Conservation (phyloP, 2,329 filamentous ascomycete species). For the Colletotrichum aenigma region DNA sequence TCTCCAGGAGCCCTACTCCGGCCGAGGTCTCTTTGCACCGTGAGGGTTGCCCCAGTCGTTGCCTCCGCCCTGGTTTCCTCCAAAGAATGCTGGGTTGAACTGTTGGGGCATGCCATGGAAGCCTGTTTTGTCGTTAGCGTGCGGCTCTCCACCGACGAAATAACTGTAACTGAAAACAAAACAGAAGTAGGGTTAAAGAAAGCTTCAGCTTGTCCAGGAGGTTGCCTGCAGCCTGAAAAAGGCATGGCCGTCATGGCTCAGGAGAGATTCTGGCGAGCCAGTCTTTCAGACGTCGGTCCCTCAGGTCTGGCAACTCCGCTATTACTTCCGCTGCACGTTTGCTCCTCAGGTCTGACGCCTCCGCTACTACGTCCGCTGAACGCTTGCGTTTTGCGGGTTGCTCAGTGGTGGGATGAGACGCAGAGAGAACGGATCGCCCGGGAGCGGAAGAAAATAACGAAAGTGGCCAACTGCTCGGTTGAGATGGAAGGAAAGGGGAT, state of each 20-base stretch:
- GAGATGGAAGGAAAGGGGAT: not conserved
- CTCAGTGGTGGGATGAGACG: not conserved
- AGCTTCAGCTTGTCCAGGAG: not conserved
- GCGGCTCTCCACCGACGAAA: not conserved
- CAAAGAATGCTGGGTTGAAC: constrained; percentile 79
- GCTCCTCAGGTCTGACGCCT: not conserved
- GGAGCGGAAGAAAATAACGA: not conserved
- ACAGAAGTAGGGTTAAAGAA: not conserved
- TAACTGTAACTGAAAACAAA: not conserved
- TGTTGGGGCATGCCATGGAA: constrained; percentile 73
- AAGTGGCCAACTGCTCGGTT: not conserved
- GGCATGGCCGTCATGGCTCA: not conserved
- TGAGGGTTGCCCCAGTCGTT: constrained; percentile 80
- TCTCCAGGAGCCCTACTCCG: constrained; percentile 55
- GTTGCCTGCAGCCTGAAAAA: not conserved
- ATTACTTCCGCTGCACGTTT: not conserved
- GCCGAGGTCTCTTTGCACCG: constrained; percentile 78
- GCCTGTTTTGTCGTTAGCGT: constrained; percentile 41
- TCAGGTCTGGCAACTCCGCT: not conserved
- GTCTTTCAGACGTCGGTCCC: not conserved
- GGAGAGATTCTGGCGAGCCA: not conserved
- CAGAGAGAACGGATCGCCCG: not conserved
- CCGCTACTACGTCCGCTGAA: not conserved
- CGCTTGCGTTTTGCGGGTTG: not conserved
- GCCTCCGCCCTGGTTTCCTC: constrained; percentile 51